Evolutionary conservation across 306 rosid species (phyloP), one percentile per base, ranked within the genome.

Genomic region (Cucumis hystrix): DNA sequence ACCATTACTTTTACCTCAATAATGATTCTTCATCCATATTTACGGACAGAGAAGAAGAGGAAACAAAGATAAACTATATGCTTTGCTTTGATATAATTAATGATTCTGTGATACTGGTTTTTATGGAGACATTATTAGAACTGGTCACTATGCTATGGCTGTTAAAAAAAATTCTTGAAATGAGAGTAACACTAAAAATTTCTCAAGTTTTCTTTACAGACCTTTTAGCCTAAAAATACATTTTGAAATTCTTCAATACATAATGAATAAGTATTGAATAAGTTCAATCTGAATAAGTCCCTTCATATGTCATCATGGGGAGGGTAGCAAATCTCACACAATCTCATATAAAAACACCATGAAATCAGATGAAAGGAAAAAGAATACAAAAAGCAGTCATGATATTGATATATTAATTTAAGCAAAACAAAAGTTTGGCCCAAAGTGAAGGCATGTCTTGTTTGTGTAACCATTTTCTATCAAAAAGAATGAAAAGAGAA

Each of bases 271-370:
- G 37, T 33, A 33, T 33, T 33, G 37, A 33, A 33, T 33, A 33
- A 33, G 37, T 69, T 69, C 75, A 69, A 21, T 11, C 21, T 69
- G 28, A 87, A 77, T 81, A 83, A 30, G 75, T 80, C 73, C 84
- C 82, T 84, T 79, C 79, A 72, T 77, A 77, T 80, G 85, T 77
- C 90, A 92, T 90, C 77, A 88, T 90, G 89, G 86, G 76, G 74
- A 86, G 82, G 86, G 78, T 80, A 82, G 82, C 87, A 77, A 54
- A 79, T 86, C 91, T 83, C 82, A 61, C 82, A 87, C 77, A 88
- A 90, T 84, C 93, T 81, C 83, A 84, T 84, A 68, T 77, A 92
- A 88, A 84, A 78, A 86, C 81, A 82, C 77, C 75, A 81, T 69
- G 55, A 71, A 83, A 84, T 80, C 76, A 78, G 82, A 82, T 82